These are phyloP conservation scores for Xylariaceae sp. DNA, from an alignment of 2,329 filamentous ascomycete genomes.

Conservation along the genomic window DNA sequence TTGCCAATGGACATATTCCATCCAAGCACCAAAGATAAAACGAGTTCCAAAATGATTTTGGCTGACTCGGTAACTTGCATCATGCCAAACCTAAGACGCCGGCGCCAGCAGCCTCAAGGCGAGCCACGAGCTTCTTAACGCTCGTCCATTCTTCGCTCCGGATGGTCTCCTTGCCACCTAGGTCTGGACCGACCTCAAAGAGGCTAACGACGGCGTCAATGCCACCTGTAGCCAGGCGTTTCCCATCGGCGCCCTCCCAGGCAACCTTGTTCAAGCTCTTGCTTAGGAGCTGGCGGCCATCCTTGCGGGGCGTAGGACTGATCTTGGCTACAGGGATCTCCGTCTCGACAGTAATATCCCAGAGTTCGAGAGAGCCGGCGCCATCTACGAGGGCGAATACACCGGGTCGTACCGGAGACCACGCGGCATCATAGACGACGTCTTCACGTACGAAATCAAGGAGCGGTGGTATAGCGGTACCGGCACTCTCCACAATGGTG, in stretches of 20 bases:
- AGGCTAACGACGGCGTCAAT: constrained; percentile 90
- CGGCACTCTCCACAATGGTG: constrained; percentile 57
- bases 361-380: constrained; percentile 88
- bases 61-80: constrained; percentile 13
- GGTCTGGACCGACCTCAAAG: constrained; percentile 85
- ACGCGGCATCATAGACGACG: constrained; percentile 93
- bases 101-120: constrained; percentile 69
- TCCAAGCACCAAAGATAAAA: constrained; percentile 44
- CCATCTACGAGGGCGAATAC: constrained; percentile 96
- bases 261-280: constrained; percentile 92
- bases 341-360: constrained; percentile 91
- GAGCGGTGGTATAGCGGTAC: constrained; percentile 71
- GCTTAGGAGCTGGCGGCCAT: constrained; percentile 72
- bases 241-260: constrained; percentile 91
- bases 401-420: constrained; percentile 92
- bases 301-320: constrained; percentile 69
- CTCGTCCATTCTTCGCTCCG: constrained; percentile 90
- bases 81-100: constrained; percentile 51
- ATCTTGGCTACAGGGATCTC: constrained; percentile 89
- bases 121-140: constrained; percentile 86
- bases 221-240: constrained; percentile 85
- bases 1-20: constrained; percentile 1
- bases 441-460: constrained; percentile 94
- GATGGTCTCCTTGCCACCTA: constrained; percentile 84
- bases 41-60: constrained; percentile 35